Conservation (phyloP, 768 basidiomycete species). For the Chalciporus piperatus region DNA sequence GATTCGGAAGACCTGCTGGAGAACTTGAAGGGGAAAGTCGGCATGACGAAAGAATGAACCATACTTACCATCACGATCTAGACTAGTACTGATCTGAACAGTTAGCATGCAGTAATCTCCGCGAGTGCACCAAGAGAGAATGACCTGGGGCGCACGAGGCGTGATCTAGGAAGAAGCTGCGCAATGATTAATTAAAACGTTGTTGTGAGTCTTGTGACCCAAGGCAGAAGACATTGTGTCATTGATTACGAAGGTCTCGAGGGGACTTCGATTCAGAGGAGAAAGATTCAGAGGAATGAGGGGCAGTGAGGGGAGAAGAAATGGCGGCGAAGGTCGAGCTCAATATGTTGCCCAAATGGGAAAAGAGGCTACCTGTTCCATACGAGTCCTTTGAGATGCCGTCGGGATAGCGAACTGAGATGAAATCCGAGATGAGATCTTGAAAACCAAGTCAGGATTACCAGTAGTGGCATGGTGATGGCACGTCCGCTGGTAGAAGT, state of each 20-base stretch:
- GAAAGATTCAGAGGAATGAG: background rate
- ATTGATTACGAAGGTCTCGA: background rate
- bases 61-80: background rate
- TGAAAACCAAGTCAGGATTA: background rate
- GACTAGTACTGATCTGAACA: background rate
- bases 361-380: background rate
- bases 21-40: no score
- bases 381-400: background rate
- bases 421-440: background rate
- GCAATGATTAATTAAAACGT: background rate
- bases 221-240: background rate
- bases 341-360: background rate
- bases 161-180: background rate
- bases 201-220: background rate
- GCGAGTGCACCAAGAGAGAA: background rate
- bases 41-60: background rate
- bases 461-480: background rate
- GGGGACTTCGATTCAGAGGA: background rate
- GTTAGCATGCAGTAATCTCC: background rate
- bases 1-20: background rate
- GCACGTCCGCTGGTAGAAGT: background rate
- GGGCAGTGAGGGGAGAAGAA: background rate
- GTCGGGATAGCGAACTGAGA: background rate
- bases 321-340: background rate
- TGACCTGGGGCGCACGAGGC: background rate